Evolutionary conservation across 805 yeast genomes (phyloP), one percentile per base, ranked within the genome.

Genomic region (Metschnikowia lachancei): DNA sequence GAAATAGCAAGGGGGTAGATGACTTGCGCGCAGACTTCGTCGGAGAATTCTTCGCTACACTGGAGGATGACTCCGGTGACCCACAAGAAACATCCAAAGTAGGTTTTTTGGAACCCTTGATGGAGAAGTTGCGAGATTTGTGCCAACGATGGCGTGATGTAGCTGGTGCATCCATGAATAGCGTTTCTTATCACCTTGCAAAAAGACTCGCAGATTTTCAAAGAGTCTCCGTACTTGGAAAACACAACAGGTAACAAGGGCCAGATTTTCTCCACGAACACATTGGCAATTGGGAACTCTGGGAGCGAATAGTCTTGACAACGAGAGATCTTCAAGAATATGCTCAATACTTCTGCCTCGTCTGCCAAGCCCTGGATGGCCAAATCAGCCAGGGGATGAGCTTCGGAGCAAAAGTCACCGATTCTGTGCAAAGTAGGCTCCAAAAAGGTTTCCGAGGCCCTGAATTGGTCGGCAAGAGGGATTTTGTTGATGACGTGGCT

Each of bases 81-180:
- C 94, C 95, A 91, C 46, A 91, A 67, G 60, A 85, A 90, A 62
- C 96, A 87, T 3, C 97, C 97, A 58, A 70, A 79, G 30, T 81
- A 78, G 17, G 85, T 84, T 22, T 68, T 67, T 37, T 81, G 75
- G 67, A 89, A 91, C 1, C 95, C 94, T 32, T 75, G 74, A 17
- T 80, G 83, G 45, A 90, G 73, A 40, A 83, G 66, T 45, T 77
- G 82, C 1, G 89, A 88, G 32, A 89, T 76, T 12, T 78, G 73
- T 3, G 81, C 77, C 16, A 91, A 68, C 19, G 86, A 71, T 2
- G 86, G 83, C 18, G 71, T 61, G 48, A 87, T 61, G 56, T 74
- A 82, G 10, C 74, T 67, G 43, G 77, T 77, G 62, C 79, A 83
- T 12, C 82, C 78, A 60, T 83, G 85, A 51, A 90, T 68, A 2